Evolutionary conservation across 1,139 yeast species (phyloP).

Genomic region (Candida tetrigidarum): DNA sequence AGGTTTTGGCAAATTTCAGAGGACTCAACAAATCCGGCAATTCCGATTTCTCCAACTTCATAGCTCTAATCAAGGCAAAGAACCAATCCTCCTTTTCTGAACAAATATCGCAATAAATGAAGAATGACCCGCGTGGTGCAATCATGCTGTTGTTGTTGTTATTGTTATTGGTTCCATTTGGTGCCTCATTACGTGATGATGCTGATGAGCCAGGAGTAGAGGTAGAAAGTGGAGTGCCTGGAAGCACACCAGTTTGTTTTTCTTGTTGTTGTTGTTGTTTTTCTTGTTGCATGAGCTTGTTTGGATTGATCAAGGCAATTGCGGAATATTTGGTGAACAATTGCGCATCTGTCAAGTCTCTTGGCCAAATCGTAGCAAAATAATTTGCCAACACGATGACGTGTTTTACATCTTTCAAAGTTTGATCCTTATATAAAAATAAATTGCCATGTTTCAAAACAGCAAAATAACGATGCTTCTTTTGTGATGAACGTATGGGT

Average conservation of each 20-base stretch:
- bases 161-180: not conserved
- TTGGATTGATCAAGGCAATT: constrained; percentile 60
- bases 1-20: constrained; percentile 63
- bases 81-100: constrained; percentile 93
- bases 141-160: constrained; percentile 1
- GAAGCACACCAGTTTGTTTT: not conserved
- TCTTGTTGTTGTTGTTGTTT: not conserved
- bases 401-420: constrained; percentile 69
- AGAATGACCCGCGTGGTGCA: constrained; percentile 66
- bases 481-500: constrained; percentile 25
- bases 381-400: constrained; percentile 77
- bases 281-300: constrained; percentile 10
- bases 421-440: constrained; percentile 75
- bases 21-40: constrained; percentile 29
- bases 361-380: constrained; percentile 87
- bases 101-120: constrained; percentile 75
- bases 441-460: constrained; percentile 83
- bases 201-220: constrained; percentile 2
- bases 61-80: constrained; percentile 77
- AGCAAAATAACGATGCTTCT: constrained; percentile 68
- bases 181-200: constrained; percentile 1
- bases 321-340: constrained; percentile 81
- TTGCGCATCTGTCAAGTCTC: constrained; percentile 69
- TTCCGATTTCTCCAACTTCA: constrained; percentile 42
- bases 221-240: not conserved